Percentiles rank a stretch among this genome's conserved stretches.
Conservation (phyloP, 2,329 filamentous ascomycete genomes). For the Rutstroemia sp. region DNA sequence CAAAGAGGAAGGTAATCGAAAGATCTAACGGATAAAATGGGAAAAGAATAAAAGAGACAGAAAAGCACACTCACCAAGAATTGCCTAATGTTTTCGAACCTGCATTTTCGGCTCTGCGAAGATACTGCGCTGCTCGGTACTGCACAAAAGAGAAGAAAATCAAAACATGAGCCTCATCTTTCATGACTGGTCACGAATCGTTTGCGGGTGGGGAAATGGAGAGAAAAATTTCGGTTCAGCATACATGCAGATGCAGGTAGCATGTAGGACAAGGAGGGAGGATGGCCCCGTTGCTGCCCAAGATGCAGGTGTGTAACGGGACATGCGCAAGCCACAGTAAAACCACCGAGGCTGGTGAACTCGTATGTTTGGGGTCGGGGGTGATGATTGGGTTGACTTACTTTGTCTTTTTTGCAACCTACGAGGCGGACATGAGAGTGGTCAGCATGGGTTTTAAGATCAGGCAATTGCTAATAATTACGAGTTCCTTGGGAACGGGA, state of each 20-base stretch:
- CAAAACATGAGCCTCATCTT: conserved; percentile 38
- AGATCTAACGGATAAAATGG: conserved; percentile 3
- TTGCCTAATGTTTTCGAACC: conserved; percentile 90
- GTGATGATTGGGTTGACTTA: conserved; percentile 41
- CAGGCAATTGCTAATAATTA: not conserved
- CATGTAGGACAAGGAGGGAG: conserved; percentile 9
- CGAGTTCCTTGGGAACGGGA: not conserved
- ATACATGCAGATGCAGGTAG: conserved; percentile 1
- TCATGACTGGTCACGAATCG: conserved; percentile 16
- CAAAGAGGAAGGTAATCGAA: not conserved
- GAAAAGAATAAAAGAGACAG: conserved; percentile 24
- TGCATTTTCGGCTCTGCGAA: conserved; percentile 81
- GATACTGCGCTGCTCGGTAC: conserved; percentile 81
- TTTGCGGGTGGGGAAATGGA: conserved; percentile 9
- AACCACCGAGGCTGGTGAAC: conserved; percentile 1
- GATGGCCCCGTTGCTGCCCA: conserved; percentile 38
- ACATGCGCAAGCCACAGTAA: conserved; percentile 25
- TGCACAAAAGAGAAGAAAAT: conserved; percentile 31
- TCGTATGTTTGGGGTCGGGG: conserved; percentile 6
- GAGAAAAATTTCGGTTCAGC: conserved; percentile 5
- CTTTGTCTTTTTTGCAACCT: conserved; percentile 89
- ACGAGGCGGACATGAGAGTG: conserved; percentile 1
- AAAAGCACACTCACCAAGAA: conserved; percentile 63
- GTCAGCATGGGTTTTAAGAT: no score
- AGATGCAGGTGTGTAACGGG: conserved; percentile 24